Base-by-base conservation (phyloP, 257 asterid species). In the Cruciata laevipes region DNA sequence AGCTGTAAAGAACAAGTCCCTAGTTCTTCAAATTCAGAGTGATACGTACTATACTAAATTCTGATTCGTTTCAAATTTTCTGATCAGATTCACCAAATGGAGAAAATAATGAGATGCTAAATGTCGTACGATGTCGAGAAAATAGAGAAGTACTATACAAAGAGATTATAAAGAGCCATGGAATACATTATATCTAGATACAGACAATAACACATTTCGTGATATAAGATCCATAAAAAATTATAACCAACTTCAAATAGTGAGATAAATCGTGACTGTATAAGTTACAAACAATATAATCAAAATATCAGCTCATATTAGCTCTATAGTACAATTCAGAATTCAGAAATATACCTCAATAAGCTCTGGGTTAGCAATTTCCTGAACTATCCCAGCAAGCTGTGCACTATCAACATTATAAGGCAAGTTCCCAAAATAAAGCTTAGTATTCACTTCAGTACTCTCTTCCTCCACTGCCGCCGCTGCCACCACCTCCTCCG, bases 361-460 rank as follows among this genome's bases (percentile, higher is more conserved):
- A 0, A 93, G 88, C 82, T 93, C 98, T 8, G 97, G 97, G 57
- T 87, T 88, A 47, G 86, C 98, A 74, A 82, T 81, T 6, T 86
- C 89, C 76, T 90, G 98, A 77, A 90, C 79, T 24, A 93, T 83
- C 20, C 97, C 98, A 69, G 97, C 98, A 71, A 93, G 97, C 68
- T 93, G 96, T 30, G 97, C 85, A 79, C 97, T 89, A 58, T 93
- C 97, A 71, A 91, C 88, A 66, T 63, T 76, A 63, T 93, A 93
- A 1, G 98, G 97, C 88, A 93, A 88, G 63, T 90, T 93, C 53
- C 98, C 97, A 66, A 93, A 81, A 72, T 93, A 93, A 68, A 90
- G 89, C 91, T 90, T 93, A 17, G 96, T 86, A 69, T 76, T 87
- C 7, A 40, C 80, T 13, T 64, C 61, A 38, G 70, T 56, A 69